Percentiles rank a stretch among this genome's conserved stretches.
These are phyloP conservation scores for Phaeosphaeria sp. DNA, from an alignment of 2,329 filamentous ascomycete genomes.

Conservation along the genomic window DNA sequence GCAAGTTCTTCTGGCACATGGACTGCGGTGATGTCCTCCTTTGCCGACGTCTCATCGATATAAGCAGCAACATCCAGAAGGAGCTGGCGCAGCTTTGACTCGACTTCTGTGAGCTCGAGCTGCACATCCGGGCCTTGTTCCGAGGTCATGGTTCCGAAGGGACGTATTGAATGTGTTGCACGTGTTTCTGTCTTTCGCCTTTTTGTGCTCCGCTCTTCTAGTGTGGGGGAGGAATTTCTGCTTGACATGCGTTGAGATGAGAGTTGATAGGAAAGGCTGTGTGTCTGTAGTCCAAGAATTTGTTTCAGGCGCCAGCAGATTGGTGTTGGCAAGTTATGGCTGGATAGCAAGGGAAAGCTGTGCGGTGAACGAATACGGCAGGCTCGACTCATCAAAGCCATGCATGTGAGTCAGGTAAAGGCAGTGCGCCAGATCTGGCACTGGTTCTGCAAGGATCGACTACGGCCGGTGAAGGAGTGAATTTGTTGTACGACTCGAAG, in stretches of 20 bases:
- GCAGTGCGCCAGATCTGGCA: neutral
- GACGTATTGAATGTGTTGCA: slow-evolving; percentile 27
- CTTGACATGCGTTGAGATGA: slow-evolving; percentile 39
- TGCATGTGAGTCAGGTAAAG: slow-evolving; percentile 33
- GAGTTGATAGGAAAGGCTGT: neutral
- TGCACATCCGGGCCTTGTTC: slow-evolving; percentile 19
- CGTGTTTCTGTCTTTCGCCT: slow-evolving; percentile 33
- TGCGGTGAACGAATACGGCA: slow-evolving; percentile 36
- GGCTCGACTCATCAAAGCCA: slow-evolving; percentile 39
- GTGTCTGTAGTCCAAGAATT: neutral
- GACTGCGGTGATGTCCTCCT: slow-evolving; percentile 36
- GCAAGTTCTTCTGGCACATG: slow-evolving; percentile 54
- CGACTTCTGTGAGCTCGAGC: slow-evolving; percentile 71
- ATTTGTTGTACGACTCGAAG: neutral
- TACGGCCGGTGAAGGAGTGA: slow-evolving; percentile 1
- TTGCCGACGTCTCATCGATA: slow-evolving; percentile 58
- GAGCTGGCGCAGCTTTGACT: slow-evolving; percentile 75
- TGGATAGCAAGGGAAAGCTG: slow-evolving; percentile 29
- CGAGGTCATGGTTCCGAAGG: slow-evolving; percentile 40
- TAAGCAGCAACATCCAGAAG: slow-evolving; percentile 82
- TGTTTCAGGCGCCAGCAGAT: neutral
- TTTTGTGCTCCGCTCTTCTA: slow-evolving; percentile 40
- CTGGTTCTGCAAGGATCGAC: neutral
- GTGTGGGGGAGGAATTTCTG: slow-evolving; percentile 19
- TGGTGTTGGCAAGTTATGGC: slow-evolving; percentile 24